Conservation (phyloP, 2,329 filamentous ascomycete genomes). For the Endothia cerciana region DNA sequence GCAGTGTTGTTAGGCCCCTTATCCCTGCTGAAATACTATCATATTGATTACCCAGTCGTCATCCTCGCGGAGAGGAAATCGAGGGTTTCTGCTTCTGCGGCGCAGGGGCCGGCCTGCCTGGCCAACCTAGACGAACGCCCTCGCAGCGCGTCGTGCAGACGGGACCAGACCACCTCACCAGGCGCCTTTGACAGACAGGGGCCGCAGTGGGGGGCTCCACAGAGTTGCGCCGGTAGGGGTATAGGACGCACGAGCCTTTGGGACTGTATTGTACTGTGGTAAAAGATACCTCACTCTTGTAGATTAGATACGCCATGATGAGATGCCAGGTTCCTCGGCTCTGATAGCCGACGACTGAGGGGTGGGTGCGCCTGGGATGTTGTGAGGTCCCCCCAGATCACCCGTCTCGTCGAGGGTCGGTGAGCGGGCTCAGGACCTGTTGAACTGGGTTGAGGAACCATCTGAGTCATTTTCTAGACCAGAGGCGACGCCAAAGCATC, state of each 20-base stretch:
- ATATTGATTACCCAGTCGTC: constrained; percentile 8
- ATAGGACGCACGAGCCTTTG: not conserved
- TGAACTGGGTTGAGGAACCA: not conserved
- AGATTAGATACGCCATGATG: not conserved
- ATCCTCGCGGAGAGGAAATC: constrained; percentile 4
- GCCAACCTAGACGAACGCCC: constrained; percentile 4
- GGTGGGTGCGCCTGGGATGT: not conserved
- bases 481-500: not conserved
- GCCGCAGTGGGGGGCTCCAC: not conserved
- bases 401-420: not conserved
- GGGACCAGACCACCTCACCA: not conserved
- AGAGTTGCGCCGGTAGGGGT: constrained; percentile 1
- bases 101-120: not conserved
- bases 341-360: not conserved
- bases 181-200: constrained; percentile 13
- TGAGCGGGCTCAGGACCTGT: not conserved
- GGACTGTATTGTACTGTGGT: not conserved
- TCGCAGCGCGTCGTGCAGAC: not conserved
- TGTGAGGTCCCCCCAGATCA: not conserved
- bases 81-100: constrained; percentile 1
- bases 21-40: constrained; percentile 4
- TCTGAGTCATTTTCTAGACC: not conserved
- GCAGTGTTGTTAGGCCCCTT: not conserved
- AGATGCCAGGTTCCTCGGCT: not conserved
- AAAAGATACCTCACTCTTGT: not conserved